Evolutionary conservation across 192 early-diverging fungal genomes (phyloP), one percentile per base, ranked within the genome.

Genomic region (Thamnidium elegans): DNA sequence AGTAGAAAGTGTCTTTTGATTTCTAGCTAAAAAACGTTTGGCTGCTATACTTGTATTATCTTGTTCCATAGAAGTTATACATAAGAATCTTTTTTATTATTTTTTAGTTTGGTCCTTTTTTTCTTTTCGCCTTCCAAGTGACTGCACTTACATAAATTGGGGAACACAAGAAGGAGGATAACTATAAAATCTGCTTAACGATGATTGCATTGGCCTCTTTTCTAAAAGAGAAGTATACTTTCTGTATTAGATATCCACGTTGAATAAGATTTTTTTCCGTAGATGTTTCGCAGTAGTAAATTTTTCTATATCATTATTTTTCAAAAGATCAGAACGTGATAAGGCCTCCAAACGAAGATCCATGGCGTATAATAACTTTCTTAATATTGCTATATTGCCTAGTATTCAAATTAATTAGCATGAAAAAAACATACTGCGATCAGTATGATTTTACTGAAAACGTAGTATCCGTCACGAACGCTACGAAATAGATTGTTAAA

Each of bases 271-370:
- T 1, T 2, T 26, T 26, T 26, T 26, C 26, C n/a, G n/a, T n/a
- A 26, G 1, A 26, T 26, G 26, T 26, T 26, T 26, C n/a, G n/a
- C n/a, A n/a, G 26, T 26, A 26, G 26, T 26, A 26, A 51, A 51
- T 51, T 51, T 51, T 51, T 51, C 50, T 19, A 51, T 1, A 51
- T 19, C 50, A 51, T 51, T 51, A 51, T 19, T 51, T 51, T 51
- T 51, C 50, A 51, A 51, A 51, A 51, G 50, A 51, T 51, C 50
- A 51, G 19, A 51, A 51, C 50, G 50, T 51, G 50, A 51, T 51
- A 51, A 51, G 50, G 19, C 19, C 50, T 51, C n/a, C 50, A 51
- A 51, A 51, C 50, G 50, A 51, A 51, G 50, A 51, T 11, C 50
- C 17, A 51, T 51, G 50, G 23, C 19, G 15, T 51, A 51, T 17